These are phyloP conservation scores for Talaromyces islandicus DNA, from an alignment of 2,329 filamentous ascomycete genomes.

Conservation along the genomic window DNA sequence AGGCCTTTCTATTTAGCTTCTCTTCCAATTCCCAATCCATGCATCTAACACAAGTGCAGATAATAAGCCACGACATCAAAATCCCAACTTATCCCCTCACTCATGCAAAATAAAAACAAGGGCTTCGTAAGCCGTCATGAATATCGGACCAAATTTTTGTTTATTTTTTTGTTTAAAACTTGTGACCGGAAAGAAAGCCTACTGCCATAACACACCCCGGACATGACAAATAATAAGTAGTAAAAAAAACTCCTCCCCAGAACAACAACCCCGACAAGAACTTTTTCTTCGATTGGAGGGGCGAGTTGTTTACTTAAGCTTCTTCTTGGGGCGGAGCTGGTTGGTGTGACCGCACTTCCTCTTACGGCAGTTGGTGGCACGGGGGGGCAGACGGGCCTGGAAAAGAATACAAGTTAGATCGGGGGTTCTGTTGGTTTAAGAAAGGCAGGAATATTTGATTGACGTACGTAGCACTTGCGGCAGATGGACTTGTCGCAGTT, in stretches of 20 bases:
- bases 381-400: conserved; percentile 78
- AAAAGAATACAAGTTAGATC: neutral
- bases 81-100: too few relatives aligned
- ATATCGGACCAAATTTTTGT: neutral
- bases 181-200: neutral
- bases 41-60: neutral
- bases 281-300: conserved; percentile 2
- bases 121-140: neutral
- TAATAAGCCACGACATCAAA: neutral
- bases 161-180: conserved; percentile 4
- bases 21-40: neutral
- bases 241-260: neutral
- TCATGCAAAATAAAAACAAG: neutral
- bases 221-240: neutral
- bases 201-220: neutral
- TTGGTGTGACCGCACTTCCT: conserved; percentile 99
- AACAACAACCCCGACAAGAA: neutral
- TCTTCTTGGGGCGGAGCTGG: conserved; percentile 99
- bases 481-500: conserved; percentile 99
- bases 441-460: neutral
- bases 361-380: conserved; percentile 99
- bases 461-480: conserved; percentile 98
- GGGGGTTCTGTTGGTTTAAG: neutral
- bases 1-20: neutral
- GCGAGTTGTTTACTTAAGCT: conserved; percentile 70